A percentile compares a stretch with the other conserved stretches of the same genome.
Evolutionary conservation across 2,329 filamentous ascomycete genomes (phyloP).

Genomic region (Arthrobotrys pseudoclavata): DNA sequence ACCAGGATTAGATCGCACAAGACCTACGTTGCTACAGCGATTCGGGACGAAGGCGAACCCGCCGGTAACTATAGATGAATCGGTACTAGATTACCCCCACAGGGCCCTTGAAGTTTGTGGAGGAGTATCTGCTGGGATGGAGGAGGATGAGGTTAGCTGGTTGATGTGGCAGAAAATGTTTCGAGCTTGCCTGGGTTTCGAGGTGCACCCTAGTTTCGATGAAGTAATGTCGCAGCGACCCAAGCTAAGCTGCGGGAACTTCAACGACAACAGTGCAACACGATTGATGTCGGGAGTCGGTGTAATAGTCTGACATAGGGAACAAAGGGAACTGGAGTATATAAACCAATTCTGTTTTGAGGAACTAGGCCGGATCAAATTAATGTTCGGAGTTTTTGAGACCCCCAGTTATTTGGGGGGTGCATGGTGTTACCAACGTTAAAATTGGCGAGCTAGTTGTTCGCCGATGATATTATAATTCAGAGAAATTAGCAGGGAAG

Average conservation of each 20-base stretch:
- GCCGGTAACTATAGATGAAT: slow-evolving; percentile 23
- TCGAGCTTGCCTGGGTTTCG: slow-evolving; percentile 35
- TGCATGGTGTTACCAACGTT: not conserved
- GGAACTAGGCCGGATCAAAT: not conserved
- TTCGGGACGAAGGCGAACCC: slow-evolving; percentile 10
- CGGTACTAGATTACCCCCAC: slow-evolving; percentile 3
- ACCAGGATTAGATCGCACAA: slow-evolving; percentile 30
- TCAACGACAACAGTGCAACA: slow-evolving; percentile 27
- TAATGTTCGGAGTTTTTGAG: not conserved
- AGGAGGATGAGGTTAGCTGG: slow-evolving; percentile 17
- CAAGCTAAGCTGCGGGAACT: slow-evolving; percentile 10
- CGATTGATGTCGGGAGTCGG: not conserved
- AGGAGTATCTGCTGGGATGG: slow-evolving; percentile 12
- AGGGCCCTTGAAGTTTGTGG: slow-evolving; percentile 2
- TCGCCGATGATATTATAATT: slow-evolving; percentile 9
- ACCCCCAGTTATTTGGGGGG: not conserved
- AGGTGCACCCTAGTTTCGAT: slow-evolving; percentile 37
- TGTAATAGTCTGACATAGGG: slow-evolving; percentile 8
- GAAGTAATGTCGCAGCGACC: slow-evolving; percentile 38
- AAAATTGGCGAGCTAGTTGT: slow-evolving; percentile 13
- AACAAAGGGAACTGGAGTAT: not conserved
- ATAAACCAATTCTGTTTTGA: not conserved
- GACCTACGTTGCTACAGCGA: slow-evolving; percentile 25
- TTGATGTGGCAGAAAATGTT: slow-evolving; percentile 40
- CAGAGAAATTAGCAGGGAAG: slow-evolving; percentile 10